A percentile compares a stretch with the other conserved stretches of the same genome.
phyloP scores from a whole-genome alignment of 208 protist species.

The Trypanosoma platydactyli region DNA sequence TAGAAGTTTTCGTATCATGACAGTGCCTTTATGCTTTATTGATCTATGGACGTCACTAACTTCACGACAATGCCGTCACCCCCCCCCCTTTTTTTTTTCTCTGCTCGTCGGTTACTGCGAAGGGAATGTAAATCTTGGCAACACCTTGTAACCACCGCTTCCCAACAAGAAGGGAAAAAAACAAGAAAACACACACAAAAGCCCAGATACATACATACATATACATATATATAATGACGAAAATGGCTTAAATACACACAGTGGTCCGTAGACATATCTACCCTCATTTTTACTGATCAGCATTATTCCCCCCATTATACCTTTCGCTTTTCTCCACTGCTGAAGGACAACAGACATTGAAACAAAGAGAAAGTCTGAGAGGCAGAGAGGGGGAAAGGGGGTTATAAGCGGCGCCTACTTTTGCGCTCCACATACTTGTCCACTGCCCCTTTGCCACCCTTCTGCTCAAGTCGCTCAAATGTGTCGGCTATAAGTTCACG shows the following conservation, averaged over 20 bases:
- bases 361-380: too few species aligned
- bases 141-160: too few species aligned
- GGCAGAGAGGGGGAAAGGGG: neutral
- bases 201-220: neutral
- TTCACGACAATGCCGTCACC: too few species aligned
- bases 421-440: constrained; percentile 72
- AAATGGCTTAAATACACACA: too few species aligned
- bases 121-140: too few species aligned
- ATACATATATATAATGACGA: too few species aligned
- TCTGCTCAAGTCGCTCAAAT: constrained; percentile 66
- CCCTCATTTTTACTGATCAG: too few species aligned
- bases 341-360: neutral
- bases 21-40: constrained; percentile 5
- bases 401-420: constrained; percentile 32
- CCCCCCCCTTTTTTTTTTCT: too few species aligned
- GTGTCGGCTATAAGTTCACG: constrained; percentile 65
- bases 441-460: constrained; percentile 79
- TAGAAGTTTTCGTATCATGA: constrained; percentile 28
- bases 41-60: neutral
- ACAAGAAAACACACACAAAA: neutral
- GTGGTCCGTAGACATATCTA: too few species aligned
- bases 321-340: too few species aligned
- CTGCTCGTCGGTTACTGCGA: too few species aligned
- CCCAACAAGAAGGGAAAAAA: constrained; percentile 14
- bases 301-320: too few species aligned